These are phyloP conservation scores for Fusarium sp. DNA, from an alignment of 2,329 filamentous ascomycete species.

Conservation along the genomic window DNA sequence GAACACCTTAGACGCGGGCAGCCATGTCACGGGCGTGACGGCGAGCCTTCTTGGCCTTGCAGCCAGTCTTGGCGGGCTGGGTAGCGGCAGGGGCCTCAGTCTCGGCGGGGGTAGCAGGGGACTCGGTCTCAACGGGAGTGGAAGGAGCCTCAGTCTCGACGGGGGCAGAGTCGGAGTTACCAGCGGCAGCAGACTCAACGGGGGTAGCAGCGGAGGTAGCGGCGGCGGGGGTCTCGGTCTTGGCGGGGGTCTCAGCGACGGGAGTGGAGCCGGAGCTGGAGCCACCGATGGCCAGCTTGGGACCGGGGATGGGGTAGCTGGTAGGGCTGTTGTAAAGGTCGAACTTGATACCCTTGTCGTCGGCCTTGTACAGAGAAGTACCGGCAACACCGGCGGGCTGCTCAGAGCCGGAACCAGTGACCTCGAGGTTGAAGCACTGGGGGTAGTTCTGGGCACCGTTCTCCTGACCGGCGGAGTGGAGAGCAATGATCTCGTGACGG, in stretches of 20 bases:
- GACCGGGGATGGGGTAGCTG: conserved; percentile 50
- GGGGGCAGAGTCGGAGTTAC: no score
- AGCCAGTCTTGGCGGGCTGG: conserved; percentile 38
- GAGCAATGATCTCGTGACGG: conserved; percentile 66
- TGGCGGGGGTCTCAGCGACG: conserved; percentile 1
- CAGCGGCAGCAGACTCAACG: conserved; percentile 13
- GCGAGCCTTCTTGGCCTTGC: conserved; percentile 46
- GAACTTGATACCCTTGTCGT: conserved; percentile 52
- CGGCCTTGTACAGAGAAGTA: conserved; percentile 49
- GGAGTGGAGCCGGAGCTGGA: conserved; percentile 5
- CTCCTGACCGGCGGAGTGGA: conserved; percentile 58
- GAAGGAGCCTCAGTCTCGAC: conserved; percentile 19
- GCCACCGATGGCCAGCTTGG: conserved; percentile 34
- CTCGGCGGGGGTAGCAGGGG: conserved; percentile 22
- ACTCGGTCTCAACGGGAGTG: conserved; percentile 15
- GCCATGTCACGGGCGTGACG: conserved; percentile 44
- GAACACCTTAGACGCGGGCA: conserved; percentile 35
- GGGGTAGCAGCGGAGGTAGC: conserved; percentile 21
- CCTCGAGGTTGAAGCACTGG: conserved; percentile 63
- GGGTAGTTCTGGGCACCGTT: conserved; percentile 66
- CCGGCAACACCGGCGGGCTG: conserved; percentile 51
- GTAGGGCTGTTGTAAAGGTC: conserved; percentile 49
- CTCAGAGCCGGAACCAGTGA: conserved; percentile 57
- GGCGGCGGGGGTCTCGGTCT: conserved; percentile 10
- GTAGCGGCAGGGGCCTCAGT: conserved; percentile 27